Percentiles rank a stretch among this genome's conserved stretches.
Conservation (phyloP, 176 grass and related monocot genomes). For the Triticum turgidum region DNA sequence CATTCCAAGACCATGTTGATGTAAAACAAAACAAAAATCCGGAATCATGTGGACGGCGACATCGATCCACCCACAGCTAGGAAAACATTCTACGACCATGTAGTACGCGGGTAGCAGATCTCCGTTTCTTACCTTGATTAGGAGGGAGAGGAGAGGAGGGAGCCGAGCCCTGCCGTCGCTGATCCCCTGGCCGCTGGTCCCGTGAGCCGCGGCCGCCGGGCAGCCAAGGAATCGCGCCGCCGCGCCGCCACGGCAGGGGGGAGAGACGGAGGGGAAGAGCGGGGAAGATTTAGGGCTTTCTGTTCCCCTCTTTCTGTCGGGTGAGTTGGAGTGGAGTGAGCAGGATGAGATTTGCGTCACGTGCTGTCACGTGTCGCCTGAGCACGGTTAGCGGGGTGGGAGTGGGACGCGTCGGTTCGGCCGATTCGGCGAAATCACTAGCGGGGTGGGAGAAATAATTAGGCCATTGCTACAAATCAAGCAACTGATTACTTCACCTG, state of each 20-base stretch:
- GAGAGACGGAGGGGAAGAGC: background rate
- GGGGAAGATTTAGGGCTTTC: background rate
- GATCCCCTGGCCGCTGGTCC: background rate
- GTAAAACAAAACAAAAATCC: background rate
- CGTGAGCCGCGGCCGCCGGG: too few species aligned
- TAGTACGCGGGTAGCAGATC: background rate
- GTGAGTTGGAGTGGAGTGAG: background rate
- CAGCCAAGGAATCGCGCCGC: background rate
- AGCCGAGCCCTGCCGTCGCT: background rate
- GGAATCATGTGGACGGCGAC: background rate
- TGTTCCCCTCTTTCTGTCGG: background rate
- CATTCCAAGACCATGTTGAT: background rate
- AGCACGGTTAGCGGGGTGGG: too few species aligned
- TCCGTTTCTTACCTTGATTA: background rate
- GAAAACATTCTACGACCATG: background rate
- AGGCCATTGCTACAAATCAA: too few species aligned
- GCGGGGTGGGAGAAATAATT: too few species aligned
- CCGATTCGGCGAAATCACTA: too few species aligned
- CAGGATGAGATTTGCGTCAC: background rate
- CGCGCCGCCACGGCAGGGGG: background rate
- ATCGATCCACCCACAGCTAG: background rate
- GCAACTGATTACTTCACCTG: too few species aligned
- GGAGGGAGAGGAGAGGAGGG: background rate
- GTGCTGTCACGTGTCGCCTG: background rate
- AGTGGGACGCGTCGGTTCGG: too few species aligned